phyloP scores from a whole-genome alignment of 2,329 filamentous ascomycete genomes.

The Huntiella moniliformis region DNA sequence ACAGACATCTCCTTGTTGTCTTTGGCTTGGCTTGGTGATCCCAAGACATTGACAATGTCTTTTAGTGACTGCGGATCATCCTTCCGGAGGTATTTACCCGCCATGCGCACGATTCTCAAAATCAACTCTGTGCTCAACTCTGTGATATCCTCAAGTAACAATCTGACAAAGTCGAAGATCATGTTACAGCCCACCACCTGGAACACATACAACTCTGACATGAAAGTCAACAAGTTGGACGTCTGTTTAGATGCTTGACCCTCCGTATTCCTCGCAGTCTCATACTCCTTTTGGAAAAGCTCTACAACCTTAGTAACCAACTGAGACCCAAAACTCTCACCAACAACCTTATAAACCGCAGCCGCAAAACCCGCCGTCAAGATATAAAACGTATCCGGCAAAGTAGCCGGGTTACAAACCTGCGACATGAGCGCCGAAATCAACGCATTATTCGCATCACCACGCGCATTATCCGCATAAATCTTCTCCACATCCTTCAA shows the following conservation, averaged over 20 bases:
- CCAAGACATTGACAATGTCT: conserved; percentile 64
- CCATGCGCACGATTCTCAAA: conserved; percentile 64
- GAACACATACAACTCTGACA: conserved; percentile 83
- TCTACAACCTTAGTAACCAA: conserved; percentile 62
- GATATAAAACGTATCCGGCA: conserved; percentile 80
- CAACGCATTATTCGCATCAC: conserved; percentile 66
- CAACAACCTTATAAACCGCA: conserved; percentile 70
- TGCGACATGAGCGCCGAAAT: conserved; percentile 63
- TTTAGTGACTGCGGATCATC: conserved; percentile 81
- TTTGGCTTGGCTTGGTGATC: conserved; percentile 45
- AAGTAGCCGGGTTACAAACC: conserved; percentile 55
- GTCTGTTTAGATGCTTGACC: conserved; percentile 18
- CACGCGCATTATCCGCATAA: conserved; percentile 69
- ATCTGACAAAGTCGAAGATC: conserved; percentile 76
- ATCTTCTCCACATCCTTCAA: conserved; percentile 64
- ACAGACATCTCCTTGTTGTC: conserved; percentile 59
- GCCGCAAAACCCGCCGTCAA: conserved; percentile 79
- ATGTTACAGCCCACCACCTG: conserved; percentile 68
- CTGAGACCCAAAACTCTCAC: conserved; percentile 77
- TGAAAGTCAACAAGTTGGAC: conserved; percentile 61
- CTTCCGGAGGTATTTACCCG: conserved; percentile 63
- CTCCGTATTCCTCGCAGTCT: conserved; percentile 19
- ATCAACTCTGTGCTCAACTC: conserved; percentile 81
- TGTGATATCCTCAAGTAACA: conserved; percentile 54
- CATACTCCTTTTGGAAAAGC: conserved; percentile 51